These are phyloP conservation scores for Spathaspora arborariae DNA, from an alignment of 805 yeast species.

Conservation along the genomic window DNA sequence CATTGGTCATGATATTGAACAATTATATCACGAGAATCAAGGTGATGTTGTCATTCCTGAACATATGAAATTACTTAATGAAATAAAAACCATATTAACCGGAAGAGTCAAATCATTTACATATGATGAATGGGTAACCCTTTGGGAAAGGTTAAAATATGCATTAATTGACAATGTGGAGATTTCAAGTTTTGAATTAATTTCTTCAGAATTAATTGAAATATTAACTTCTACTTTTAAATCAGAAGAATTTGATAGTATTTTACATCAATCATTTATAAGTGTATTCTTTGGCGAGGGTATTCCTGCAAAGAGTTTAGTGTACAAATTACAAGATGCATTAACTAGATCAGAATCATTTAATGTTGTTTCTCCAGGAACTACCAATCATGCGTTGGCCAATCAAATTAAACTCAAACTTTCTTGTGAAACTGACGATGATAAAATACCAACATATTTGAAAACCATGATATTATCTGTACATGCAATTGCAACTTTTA, in stretches of 20 bases:
- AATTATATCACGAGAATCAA: slow-evolving; percentile 20
- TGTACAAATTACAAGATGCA: slow-evolving; percentile 66
- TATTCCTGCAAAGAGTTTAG: slow-evolving; percentile 37
- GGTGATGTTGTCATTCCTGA: slow-evolving; percentile 10
- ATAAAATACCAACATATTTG: slow-evolving; percentile 19
- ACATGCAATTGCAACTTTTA: slow-evolving; percentile 60
- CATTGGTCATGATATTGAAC: slow-evolving; percentile 23
- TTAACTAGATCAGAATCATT: slow-evolving; percentile 72
- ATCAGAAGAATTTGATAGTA: slow-evolving; percentile 16
- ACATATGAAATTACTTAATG: slow-evolving; percentile 15
- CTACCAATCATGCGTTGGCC: slow-evolving; percentile 51
- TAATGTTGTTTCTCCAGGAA: slow-evolving; percentile 53
- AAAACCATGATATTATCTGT: slow-evolving; percentile 42
- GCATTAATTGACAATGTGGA: slow-evolving; percentile 13
- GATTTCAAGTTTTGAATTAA: slow-evolving; percentile 72
- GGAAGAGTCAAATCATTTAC: slow-evolving; percentile 8
- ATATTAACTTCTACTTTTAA: slow-evolving; percentile 35
- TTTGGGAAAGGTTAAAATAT: slow-evolving; percentile 22
- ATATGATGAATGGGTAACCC: slow-evolving; percentile 35
- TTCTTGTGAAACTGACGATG: slow-evolving; percentile 15
- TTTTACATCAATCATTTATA: slow-evolving; percentile 44
- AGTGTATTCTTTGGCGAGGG: slow-evolving; percentile 29
- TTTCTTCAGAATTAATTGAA: slow-evolving; percentile 61
- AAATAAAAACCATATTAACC: slow-evolving; percentile 10
- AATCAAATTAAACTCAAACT: slow-evolving; percentile 65